phyloP scores from a whole-genome alignment of 177 flowering plant genomes.

The Telopea speciosissima region DNA sequence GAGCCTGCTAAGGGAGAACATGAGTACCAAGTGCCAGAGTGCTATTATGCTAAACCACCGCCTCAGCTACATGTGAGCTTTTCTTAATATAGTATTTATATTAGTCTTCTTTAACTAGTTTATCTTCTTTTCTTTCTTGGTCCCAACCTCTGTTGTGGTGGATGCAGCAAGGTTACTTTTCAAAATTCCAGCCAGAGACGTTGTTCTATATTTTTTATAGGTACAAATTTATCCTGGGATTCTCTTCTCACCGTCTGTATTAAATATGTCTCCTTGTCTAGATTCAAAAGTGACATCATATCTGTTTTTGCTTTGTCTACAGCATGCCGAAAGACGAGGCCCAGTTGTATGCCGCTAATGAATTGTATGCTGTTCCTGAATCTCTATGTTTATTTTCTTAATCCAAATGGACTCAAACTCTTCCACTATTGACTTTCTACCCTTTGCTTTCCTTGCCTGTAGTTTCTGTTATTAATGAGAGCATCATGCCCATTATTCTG shows the following conservation, averaged over 20 bases:
- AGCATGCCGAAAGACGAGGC: constrained; percentile 99
- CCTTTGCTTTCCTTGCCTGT: no score
- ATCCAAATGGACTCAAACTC: no score
- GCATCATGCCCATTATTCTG: constrained; percentile 8
- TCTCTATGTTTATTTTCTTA: not conserved
- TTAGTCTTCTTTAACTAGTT: no score
- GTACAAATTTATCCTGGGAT: constrained; percentile 24
- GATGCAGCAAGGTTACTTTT: constrained; percentile 74
- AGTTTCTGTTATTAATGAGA: not conserved
- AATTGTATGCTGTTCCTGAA: constrained; percentile 44
- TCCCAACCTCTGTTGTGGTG: constrained; percentile 9
- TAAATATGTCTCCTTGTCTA: not conserved
- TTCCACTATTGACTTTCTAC: no score
- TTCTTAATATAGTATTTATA: not conserved
- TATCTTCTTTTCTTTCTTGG: not conserved
- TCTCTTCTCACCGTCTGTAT: not conserved
- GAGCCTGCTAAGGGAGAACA: constrained; percentile 89
- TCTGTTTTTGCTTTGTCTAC: constrained; percentile 21
- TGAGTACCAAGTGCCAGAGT: constrained; percentile 82
- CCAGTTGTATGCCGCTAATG: constrained; percentile 82
- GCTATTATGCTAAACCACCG: constrained; percentile 72
- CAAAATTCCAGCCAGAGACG: constrained; percentile 61
- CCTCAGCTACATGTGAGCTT: constrained; percentile 67
- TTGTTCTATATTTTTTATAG: constrained; percentile 90
- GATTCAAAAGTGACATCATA: not conserved